These are phyloP conservation scores for Rubus idaeus DNA, from an alignment of 306 rosid genomes.

Conservation along the genomic window DNA sequence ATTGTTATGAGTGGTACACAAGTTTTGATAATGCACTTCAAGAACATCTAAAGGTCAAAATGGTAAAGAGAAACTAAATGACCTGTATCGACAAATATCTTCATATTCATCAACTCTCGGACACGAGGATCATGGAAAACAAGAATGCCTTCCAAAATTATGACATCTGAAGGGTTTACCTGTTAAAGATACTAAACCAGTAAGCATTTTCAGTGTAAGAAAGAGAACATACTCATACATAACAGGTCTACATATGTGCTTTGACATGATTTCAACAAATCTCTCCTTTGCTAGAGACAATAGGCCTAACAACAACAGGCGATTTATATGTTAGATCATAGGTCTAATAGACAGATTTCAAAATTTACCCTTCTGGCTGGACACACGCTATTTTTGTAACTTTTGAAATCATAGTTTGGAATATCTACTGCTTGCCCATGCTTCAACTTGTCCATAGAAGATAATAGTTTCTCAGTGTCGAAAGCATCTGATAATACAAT, in stretches of 20 bases:
- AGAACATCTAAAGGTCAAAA: neutral
- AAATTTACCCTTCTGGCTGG: slow-evolving; percentile 91
- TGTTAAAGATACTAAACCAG: slow-evolving; percentile 35
- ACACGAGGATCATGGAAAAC: slow-evolving; percentile 92
- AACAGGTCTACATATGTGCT: neutral
- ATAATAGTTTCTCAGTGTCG: slow-evolving; percentile 71
- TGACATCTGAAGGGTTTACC: slow-evolving; percentile 97
- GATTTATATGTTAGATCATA: neutral
- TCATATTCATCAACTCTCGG: slow-evolving; percentile 94
- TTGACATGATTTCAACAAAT: neutral
- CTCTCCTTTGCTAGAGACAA: neutral
- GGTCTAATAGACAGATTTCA: neutral
- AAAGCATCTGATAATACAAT: slow-evolving; percentile 75
- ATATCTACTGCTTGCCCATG: slow-evolving; percentile 90
- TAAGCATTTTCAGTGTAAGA: neutral
- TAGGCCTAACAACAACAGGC: neutral
- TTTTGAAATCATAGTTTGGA: slow-evolving; percentile 93
- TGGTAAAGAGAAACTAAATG: slow-evolving; percentile 41
- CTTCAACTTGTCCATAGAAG: slow-evolving; percentile 80
- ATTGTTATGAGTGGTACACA: neutral
- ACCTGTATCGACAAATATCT: slow-evolving; percentile 99
- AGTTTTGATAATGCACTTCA: neutral
- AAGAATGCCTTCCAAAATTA: slow-evolving; percentile 97
- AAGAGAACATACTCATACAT: neutral
- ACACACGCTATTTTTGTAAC: slow-evolving; percentile 71